Evolutionary conservation across 768 basidiomycete species (phyloP), one percentile per base, ranked within the genome.

Genomic region (Mycena albidolilacea): DNA sequence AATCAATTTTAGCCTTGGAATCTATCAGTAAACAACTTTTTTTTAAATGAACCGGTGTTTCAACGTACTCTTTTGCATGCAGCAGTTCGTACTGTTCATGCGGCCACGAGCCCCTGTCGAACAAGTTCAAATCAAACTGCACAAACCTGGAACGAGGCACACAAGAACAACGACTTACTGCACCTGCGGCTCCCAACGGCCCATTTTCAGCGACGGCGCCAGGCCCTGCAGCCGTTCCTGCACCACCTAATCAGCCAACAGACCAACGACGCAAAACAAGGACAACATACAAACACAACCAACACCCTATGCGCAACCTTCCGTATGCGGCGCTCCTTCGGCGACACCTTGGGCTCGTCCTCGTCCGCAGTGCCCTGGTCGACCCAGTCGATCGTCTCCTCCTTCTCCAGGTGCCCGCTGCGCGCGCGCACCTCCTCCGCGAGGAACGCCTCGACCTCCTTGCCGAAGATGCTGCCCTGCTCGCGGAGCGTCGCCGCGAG

Each of bases 361-460:
- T 79, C 78, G 8, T 23, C 61, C 10, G 19, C 73, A 4, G 43
- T 75, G 60, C 55, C 66, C 21, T 75, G 37, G 48, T 50, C 76
- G 2, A 77, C 72, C 60, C 80, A 80, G 23, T 79, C 72, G 9
- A 79, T 76, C 52, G 80, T 80, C 69, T 83, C 82, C 69, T 83
- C 82, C 59, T 81, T 79, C 68, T 83, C 82, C 52, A 76, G 63
- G 54, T 82, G 64, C 3, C 83, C 83, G 19, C 71, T 67, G 23
- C 82, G 77, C 2, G 82, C 82, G 15, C 80, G 80, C 7, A 80
- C 81, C 73, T 86, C 86, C 75, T 87, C 86, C 1, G 84, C 82
- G 10, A 87, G 82, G 74, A 87, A 83, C 4, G 85, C 85, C 77
- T 87, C 86, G 7, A 87, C 78, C 61, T 86, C 85, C 0, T 79